Base-by-base conservation (phyloP, 768 basidiomycete species). In the Rhodotorula graminis region DNA sequence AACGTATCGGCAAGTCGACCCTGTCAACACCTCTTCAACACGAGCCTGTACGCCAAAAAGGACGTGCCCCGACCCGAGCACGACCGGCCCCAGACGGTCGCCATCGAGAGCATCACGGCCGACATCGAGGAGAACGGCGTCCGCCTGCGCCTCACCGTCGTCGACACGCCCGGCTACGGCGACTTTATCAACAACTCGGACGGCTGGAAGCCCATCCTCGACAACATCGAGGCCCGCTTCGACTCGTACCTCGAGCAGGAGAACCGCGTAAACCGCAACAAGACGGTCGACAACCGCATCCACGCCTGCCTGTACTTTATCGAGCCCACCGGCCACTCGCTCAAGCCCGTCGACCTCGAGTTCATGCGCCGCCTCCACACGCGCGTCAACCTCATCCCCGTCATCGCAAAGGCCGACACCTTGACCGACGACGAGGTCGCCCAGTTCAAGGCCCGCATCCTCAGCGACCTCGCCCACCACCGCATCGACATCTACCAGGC, bases 11-110 rank as follows among this genome's bases (percentile, higher is more conserved):
- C 67, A 99, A 99, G 85, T 99, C 96, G 8, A 99, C 96, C 19
- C 87, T 98, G 90, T 99, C 82, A 99, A 99, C 83, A 99, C 96
- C 87, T 99, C 77, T 99, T 99, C 88, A 92, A 96, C 82, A 97
- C 96, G 52, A 87, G 88, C 69, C 90, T 99, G 70, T 96, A 97
- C 82, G 89, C 92, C 49, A 87, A 89, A 73, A 94, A 94, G 82
- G 87, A 90, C 77, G 87, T 91, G 63, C 84, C 89, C 25, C 87
- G 89, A 47, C 96, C 94, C 50, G 88, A 92, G 59, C 86, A 88
- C 42, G 96, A 98, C 80, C 85, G 87, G 65, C 86, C 93, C 31
- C 90, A 90, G 84, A 98, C 96, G 2, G 96, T 98, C 77, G 88
- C 93, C 69, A 97, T 99, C 81, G 93, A 98, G 85, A 95, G 92